These are phyloP conservation scores for Clarkia xantiana DNA, from an alignment of 345 rosid genomes.

Conservation along the genomic window DNA sequence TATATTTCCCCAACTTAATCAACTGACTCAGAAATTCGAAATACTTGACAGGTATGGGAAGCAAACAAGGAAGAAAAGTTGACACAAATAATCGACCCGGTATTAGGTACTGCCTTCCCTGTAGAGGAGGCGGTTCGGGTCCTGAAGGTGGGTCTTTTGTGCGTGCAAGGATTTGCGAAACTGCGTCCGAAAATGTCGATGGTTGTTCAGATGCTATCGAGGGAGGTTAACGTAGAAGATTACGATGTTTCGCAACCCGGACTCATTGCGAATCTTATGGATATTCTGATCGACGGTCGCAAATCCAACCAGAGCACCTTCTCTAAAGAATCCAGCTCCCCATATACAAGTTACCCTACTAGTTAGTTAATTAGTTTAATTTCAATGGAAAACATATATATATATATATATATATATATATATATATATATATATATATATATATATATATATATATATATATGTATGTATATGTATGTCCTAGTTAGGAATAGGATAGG, in stretches of 20 bases:
- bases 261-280: conserved; percentile 28
- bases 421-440: too few species aligned
- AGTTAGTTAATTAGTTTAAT: too few species aligned
- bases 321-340: conserved; percentile 8
- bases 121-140: conserved; percentile 27
- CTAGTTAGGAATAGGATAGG: too few species aligned
- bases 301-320: conserved; percentile 9
- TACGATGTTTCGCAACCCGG: conserved; percentile 29
- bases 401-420: too few species aligned
- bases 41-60: conserved; percentile 35
- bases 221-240: conserved; percentile 12
- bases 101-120: conserved; percentile 18
- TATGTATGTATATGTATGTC: too few species aligned
- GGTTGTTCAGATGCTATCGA: conserved; percentile 21
- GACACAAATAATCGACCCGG: conserved; percentile 25
- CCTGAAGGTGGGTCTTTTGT: conserved; percentile 38
- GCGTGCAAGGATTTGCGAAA: conserved; percentile 40
- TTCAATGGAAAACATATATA: too few species aligned
- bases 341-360: too few species aligned
- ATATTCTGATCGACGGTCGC: conserved; percentile 21
- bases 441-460: too few species aligned
- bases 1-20: too few species aligned
- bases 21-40: not conserved
- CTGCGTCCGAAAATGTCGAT: conserved; percentile 34
- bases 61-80: conserved; percentile 15